Base-by-base conservation (phyloP, 169 alveolate species). In the Plasmodium reichenowi region DNA sequence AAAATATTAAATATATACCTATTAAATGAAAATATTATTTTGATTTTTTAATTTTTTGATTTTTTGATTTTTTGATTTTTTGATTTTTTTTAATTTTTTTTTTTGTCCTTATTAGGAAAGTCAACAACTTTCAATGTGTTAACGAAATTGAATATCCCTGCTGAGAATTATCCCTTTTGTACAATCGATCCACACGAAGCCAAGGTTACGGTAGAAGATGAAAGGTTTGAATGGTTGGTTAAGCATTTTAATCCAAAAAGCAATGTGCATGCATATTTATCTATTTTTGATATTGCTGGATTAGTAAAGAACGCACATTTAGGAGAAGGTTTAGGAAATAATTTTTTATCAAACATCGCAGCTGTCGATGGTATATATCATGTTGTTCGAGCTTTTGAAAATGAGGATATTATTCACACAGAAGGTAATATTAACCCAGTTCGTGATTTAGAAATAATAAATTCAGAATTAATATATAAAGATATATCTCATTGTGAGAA, bases 281-380 rank as follows among this genome's bases (percentile, higher is more conserved):
- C 99, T 10, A 97, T 99, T 48, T 96, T 97, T 74, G 99, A 99
- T 92, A 99, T 99, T 71, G 99, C 99, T 5, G 99, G 99, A 7
- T 95, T 99, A 13, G 99, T 99, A 13, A 97, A 98, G 43, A 99
- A 99, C 50, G 99, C 99, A 12, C 98, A 97, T 75, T 96, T 97
- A 68, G 99, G 99, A 13, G 99, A 98, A 93, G 99, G 99, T 2
- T 98, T 99, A 58, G 99, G 99, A 59, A 98, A 98, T 89, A 99
- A 98, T 58, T 99, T 99, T 95, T 93, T 99, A 64, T 97, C 99
- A 9, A 98, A 99, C 91, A 99, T 99, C 58, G 97, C 97, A 74
- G 99, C 99, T 38, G 98, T 97, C 8, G 99, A 98, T 93, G 99
- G 99, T 70, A 98, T 98, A 66, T 98, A 92, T 88, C 99, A 98